Evolutionary conservation across 2,329 filamentous ascomycete species (phyloP), one percentile per base, ranked within the genome.

Genomic region (Diplodia intermedia): DNA sequence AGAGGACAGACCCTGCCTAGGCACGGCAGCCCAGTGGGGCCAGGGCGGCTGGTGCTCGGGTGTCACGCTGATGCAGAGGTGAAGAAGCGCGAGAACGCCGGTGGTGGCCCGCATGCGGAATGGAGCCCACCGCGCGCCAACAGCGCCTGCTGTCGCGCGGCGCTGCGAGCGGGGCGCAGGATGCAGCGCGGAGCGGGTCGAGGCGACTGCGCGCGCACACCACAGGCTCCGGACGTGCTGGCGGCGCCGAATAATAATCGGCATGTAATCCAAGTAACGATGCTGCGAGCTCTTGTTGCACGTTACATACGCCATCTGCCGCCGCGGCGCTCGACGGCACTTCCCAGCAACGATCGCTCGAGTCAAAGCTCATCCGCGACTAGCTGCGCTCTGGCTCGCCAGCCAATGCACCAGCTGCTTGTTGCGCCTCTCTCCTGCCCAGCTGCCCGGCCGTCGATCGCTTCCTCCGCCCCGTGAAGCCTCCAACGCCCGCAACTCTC

Each of bases 351-450:
- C 47, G 60, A 63, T 63, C 57, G 57, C 57, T 60, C 43, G 57
- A 62, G 60, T 49, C 47, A 49, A 52, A 49, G 60, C 60, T 36
- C 60, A 63, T 36, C 60, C 20, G 60, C 60, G 60, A 47, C 43
- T 47, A 47, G 43, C 43, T 50, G 40, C 57, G 43, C 57, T 62
- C 57, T 50, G 43, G 49, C 40, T 29, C 36, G 43, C 60, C 47
- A 63, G 60, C 60, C 60, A 63, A 63, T 63, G 47, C 60, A 63
- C 57, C 29, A 62, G 57, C 57, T 62, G 57, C 57, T 62, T 23
- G 57, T 47, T 47, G 43, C 43, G 43, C 57, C 40, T 43, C 40
- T 62, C 61, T 65, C 49, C 49, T 65, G 62, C 61, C 40, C 33
- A 53, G 49, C 61, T 65, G 47, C 36, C 62, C 36, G 62, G 50